Percentiles rank a stretch among this genome's conserved stretches.
Conservation (phyloP, 495 filamentous ascomycete genomes). For the Aspergillus bridgeri region DNA sequence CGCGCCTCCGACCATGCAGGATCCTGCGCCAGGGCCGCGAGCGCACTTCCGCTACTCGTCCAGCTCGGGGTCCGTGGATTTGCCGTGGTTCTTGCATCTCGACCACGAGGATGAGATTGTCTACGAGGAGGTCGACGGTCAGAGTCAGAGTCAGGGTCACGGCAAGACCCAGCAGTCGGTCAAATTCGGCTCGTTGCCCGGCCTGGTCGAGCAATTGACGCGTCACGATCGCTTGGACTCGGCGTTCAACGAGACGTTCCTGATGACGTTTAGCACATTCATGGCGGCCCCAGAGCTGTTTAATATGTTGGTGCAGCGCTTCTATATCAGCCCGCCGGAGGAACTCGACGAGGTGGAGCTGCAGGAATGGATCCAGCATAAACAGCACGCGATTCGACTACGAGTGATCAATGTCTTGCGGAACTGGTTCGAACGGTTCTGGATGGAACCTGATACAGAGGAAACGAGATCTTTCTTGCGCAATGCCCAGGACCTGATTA, state of each 20-base stretch:
- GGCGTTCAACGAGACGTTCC: slow-evolving; percentile 86
- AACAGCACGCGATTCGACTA: slow-evolving; percentile 81
- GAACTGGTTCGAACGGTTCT: slow-evolving; percentile 90
- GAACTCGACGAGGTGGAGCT: slow-evolving; percentile 61
- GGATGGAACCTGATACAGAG: slow-evolving; percentile 80
- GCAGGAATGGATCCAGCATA: slow-evolving; percentile 72
- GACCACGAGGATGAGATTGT: slow-evolving; percentile 78
- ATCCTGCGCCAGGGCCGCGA: neutral
- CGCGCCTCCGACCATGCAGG: neutral
- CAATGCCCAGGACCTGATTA: slow-evolving; percentile 72
- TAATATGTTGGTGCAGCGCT: slow-evolving; percentile 75
- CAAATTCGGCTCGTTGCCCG: slow-evolving; percentile 77
- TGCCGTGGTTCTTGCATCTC: slow-evolving; percentile 66
- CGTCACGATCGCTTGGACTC: slow-evolving; percentile 86
- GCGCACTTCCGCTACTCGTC: neutral
- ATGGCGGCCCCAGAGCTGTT: slow-evolving; percentile 79
- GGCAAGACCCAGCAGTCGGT: slow-evolving; percentile 53
- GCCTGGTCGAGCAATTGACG: slow-evolving; percentile 84
- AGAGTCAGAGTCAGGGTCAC: too few species aligned
- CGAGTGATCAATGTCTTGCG: slow-evolving; percentile 89
- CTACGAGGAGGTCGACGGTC: slow-evolving; percentile 62
- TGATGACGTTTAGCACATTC: slow-evolving; percentile 87
- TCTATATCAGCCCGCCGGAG: slow-evolving; percentile 74
- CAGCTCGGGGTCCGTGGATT: neutral
- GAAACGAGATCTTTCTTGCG: slow-evolving; percentile 71